Evolutionary conservation across 106 monocot species (phyloP).

Genomic region (Allium sativum): DNA sequence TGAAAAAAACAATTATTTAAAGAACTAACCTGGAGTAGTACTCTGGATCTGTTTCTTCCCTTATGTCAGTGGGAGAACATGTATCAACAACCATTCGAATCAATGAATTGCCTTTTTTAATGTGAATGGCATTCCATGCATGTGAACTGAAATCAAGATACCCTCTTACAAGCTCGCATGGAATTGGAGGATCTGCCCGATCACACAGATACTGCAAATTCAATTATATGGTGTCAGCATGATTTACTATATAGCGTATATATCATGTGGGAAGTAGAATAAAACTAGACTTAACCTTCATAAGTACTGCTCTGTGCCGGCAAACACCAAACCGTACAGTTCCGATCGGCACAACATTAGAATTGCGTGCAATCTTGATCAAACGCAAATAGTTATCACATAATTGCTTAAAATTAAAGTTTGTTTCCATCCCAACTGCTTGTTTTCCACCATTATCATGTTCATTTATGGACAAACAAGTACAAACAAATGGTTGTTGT

Average conservation of each 20-base stretch:
- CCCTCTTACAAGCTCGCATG: slow-evolving; percentile 92
- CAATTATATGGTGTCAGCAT: too few species aligned
- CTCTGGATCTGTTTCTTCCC: slow-evolving; percentile 81
- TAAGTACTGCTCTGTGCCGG: slow-evolving; percentile 90
- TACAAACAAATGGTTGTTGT: slow-evolving; percentile 82
- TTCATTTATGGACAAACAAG: slow-evolving; percentile 38
- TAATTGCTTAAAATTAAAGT: slow-evolving; percentile 42
- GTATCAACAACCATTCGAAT: slow-evolving; percentile 85
- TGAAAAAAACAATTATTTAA: neutral
- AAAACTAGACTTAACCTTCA: slow-evolving; percentile 55
- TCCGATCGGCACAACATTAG: slow-evolving; percentile 85
- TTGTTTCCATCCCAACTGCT: slow-evolving; percentile 9
- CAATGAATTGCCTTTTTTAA: slow-evolving; percentile 44
- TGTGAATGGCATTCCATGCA: slow-evolving; percentile 87
- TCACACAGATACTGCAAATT: slow-evolving; percentile 89
- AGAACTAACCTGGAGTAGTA: slow-evolving; percentile 72
- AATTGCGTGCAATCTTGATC: slow-evolving; percentile 65
- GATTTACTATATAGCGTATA: too few species aligned
- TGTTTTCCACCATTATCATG: slow-evolving; percentile 25
- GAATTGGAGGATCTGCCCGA: slow-evolving; percentile 81
- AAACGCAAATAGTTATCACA: slow-evolving; percentile 63
- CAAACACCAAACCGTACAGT: slow-evolving; percentile 83
- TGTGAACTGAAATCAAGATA: slow-evolving; percentile 92
- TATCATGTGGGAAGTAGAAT: neutral
- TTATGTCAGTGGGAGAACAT: slow-evolving; percentile 87